These are phyloP conservation scores for Malbranchea cinnamomea DNA, from an alignment of 2,329 filamentous ascomycete genomes.

Conservation along the genomic window DNA sequence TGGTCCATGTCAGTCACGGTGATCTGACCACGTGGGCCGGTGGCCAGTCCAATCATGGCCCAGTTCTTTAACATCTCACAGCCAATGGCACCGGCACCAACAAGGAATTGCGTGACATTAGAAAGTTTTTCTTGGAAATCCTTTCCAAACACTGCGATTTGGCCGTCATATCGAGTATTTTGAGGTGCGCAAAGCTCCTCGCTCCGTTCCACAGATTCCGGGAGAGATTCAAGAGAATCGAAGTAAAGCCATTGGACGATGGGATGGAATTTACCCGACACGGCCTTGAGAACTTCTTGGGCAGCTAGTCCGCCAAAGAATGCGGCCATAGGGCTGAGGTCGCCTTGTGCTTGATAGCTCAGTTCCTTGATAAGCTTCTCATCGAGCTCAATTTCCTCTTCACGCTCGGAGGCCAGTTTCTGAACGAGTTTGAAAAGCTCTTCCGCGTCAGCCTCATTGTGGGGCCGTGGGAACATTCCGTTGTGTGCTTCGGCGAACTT, in stretches of 20 bases:
- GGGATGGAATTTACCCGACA: conserved; percentile 96
- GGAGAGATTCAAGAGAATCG: conserved; percentile 91
- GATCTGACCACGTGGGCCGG: conserved; percentile 77
- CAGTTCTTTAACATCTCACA: conserved; percentile 99
- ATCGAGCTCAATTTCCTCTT: conserved; percentile 68
- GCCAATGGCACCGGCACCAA: conserved; percentile 91
- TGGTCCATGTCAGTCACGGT: conserved; percentile 95
- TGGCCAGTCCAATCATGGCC: conserved; percentile 94
- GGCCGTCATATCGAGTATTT: conserved; percentile 82
- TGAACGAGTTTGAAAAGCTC: conserved; percentile 64
- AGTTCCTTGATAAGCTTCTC: conserved; percentile 88
- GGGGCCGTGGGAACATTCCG: conserved; percentile 61
- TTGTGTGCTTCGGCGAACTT: conserved; percentile 60
- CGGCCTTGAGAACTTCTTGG: conserved; percentile 89
- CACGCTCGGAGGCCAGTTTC: conserved; percentile 48
- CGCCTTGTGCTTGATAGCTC: conserved; percentile 84
- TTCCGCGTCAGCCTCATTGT: conserved; percentile 70
- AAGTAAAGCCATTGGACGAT: conserved; percentile 94
- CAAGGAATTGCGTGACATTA: conserved; percentile 83
- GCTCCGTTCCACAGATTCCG: conserved; percentile 56
- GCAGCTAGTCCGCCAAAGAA: conserved; percentile 89
- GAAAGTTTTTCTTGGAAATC: conserved; percentile 89
- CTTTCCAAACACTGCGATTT: conserved; percentile 88
- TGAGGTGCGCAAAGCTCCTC: conserved; percentile 78
- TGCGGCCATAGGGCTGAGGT: conserved; percentile 81